Evolutionary conservation across 2,329 filamentous ascomycete genomes (phyloP).

Genomic region (Sarocladium oryzae): DNA sequence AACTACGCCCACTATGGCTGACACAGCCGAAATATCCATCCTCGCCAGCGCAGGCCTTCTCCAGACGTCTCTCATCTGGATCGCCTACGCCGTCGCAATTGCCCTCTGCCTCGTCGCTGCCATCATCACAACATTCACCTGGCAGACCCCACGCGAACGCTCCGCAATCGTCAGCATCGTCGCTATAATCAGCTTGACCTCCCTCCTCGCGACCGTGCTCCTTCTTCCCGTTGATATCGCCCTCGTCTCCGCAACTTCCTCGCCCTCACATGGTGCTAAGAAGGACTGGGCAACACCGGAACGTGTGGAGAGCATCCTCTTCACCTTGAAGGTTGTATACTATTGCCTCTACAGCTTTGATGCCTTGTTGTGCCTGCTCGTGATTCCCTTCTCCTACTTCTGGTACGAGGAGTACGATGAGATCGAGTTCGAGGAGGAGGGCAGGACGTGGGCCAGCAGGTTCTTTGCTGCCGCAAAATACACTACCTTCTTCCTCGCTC

Average conservation of each 20-base stretch:
- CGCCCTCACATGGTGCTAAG: slow-evolving; percentile 68
- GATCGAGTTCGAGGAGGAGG: slow-evolving; percentile 76
- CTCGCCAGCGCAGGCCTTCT: slow-evolving; percentile 55
- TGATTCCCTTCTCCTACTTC: slow-evolving; percentile 96
- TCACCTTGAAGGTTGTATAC: slow-evolving; percentile 81
- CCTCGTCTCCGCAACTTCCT: slow-evolving; percentile 81
- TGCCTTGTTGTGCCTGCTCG: slow-evolving; percentile 77
- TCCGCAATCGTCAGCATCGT: slow-evolving; percentile 76
- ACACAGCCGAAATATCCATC: slow-evolving; percentile 11
- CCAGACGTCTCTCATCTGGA: slow-evolving; percentile 89
- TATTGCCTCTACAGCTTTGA: slow-evolving; percentile 91
- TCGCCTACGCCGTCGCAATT: slow-evolving; percentile 80
- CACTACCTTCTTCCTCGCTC: slow-evolving; percentile 73
- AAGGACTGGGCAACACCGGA: slow-evolving; percentile 92
- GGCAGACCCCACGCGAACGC: slow-evolving; percentile 83
- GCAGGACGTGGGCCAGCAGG: slow-evolving; percentile 62
- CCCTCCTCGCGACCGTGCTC: slow-evolving; percentile 84
- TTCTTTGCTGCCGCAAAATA: slow-evolving; percentile 87
- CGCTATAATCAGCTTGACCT: slow-evolving; percentile 79
- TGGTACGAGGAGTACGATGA: slow-evolving; percentile 98
- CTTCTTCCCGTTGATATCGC: slow-evolving; percentile 94
- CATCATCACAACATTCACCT: slow-evolving; percentile 81
- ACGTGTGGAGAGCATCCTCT: slow-evolving; percentile 68
- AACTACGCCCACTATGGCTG: slow-evolving; percentile 8
- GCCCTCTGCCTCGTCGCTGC: slow-evolving; percentile 69